These are phyloP conservation scores for Aspergillus costaricaensis DNA, from an alignment of 2,329 filamentous ascomycete genomes.

Conservation along the genomic window DNA sequence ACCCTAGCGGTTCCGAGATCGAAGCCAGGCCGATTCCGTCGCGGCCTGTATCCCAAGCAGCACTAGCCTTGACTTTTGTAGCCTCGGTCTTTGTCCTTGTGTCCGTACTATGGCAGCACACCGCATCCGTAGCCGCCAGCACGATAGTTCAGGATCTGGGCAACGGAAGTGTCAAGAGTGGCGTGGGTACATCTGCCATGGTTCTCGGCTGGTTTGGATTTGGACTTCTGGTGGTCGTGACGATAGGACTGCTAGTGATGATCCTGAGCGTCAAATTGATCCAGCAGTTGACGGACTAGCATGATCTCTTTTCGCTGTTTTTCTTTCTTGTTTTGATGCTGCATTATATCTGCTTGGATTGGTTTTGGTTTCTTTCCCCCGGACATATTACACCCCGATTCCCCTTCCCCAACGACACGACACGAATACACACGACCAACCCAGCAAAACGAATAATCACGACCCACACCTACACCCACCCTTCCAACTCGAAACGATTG, in stretches of 20 bases:
- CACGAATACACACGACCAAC: constrained; percentile 18
- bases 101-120: constrained; percentile 69
- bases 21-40: constrained; percentile 95
- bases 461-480: constrained; percentile 2
- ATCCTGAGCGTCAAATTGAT: constrained; percentile 88
- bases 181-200: constrained; percentile 93
- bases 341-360: not conserved
- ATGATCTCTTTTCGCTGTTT: not conserved
- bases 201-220: constrained; percentile 98
- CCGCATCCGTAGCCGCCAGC: constrained; percentile 90
- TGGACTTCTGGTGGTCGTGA: constrained; percentile 88
- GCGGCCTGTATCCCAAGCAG: constrained; percentile 86
- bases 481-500: not conserved
- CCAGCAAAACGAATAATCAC: constrained; percentile 19
- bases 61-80: constrained; percentile 85
- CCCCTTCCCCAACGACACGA: constrained; percentile 3
- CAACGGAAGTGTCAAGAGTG: constrained; percentile 82
- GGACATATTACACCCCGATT: not conserved
- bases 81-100: constrained; percentile 67
- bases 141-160: constrained; percentile 91
- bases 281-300: constrained; percentile 56
- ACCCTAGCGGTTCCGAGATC: constrained; percentile 76
- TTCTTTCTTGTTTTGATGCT: not conserved
- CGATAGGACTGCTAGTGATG: constrained; percentile 92
- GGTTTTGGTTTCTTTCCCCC: constrained; percentile 10